Evolutionary conservation across 208 protist genomes (phyloP).

Genomic region (Jaenimonas drosophilae): DNA sequence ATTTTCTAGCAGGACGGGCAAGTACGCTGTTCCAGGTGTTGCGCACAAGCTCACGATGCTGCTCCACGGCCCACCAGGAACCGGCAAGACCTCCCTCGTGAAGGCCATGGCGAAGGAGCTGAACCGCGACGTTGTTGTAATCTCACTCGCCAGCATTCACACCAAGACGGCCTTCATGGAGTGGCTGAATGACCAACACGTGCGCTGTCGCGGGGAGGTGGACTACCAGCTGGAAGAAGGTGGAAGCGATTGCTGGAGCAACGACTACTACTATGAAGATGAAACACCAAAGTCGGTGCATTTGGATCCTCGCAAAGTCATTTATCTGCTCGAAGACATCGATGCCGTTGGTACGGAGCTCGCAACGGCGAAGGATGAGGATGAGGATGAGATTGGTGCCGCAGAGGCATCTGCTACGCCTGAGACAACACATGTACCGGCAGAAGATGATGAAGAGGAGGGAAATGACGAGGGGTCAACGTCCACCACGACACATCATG

Average conservation of each 20-base stretch:
- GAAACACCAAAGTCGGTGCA: conserved; percentile 3
- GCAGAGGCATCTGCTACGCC: not conserved
- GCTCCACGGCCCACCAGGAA: conserved; percentile 88
- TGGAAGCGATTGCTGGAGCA: too few relatives aligned
- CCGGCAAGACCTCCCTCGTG: conserved; percentile 89
- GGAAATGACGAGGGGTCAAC: too few relatives aligned
- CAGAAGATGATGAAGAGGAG: not conserved
- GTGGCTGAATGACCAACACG: conserved; percentile 33
- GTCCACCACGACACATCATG: not conserved
- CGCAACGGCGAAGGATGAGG: not conserved
- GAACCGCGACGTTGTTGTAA: conserved; percentile 52
- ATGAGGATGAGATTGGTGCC: not conserved
- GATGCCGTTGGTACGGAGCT: conserved; percentile 31
- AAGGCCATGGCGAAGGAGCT: conserved; percentile 75
- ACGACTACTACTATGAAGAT: conserved; percentile 3
- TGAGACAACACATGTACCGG: not conserved
- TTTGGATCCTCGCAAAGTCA: conserved; percentile 31
- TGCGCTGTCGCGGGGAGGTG: conserved; percentile 15
- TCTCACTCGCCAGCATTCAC: conserved; percentile 56
- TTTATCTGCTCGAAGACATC: conserved; percentile 83
- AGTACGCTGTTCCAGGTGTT: conserved; percentile 60
- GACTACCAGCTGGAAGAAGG: not conserved
- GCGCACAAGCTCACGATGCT: conserved; percentile 66
- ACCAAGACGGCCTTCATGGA: conserved; percentile 53
- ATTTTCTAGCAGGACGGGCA: conserved; percentile 46